Evolutionary conservation across 495 filamentous ascomycete genomes (phyloP).

Genomic region (Daldinia bambusicola): DNA sequence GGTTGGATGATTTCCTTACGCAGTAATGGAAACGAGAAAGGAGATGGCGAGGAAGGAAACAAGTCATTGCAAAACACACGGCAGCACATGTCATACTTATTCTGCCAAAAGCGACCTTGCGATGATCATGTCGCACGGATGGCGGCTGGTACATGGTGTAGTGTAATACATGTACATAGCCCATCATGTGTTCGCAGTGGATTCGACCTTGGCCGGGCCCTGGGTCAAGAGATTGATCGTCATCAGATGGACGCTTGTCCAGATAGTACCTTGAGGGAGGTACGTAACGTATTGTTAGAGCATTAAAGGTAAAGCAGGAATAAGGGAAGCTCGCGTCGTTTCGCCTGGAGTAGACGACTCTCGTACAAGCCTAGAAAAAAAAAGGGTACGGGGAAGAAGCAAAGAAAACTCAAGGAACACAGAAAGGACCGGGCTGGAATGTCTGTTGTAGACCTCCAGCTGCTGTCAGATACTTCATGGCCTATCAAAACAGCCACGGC

Average conservation of each 20-base stretch:
- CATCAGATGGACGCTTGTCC: slow-evolving; percentile 15
- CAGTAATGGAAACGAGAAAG: slow-evolving; percentile 3
- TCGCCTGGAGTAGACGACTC: not conserved
- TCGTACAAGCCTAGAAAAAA: not conserved
- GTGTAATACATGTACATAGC: too few species aligned
- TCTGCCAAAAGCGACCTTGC: not conserved
- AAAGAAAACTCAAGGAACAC: not conserved
- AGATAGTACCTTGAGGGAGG: too few species aligned
- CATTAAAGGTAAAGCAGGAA: not conserved
- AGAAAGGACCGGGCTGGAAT: too few species aligned
- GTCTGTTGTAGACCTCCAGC: not conserved
- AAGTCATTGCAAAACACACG: slow-evolving; percentile 2
- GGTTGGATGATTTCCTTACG: slow-evolving; percentile 6
- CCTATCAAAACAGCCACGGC: slow-evolving; percentile 4
- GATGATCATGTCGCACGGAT: slow-evolving; percentile 28
- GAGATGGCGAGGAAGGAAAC: slow-evolving; percentile 16
- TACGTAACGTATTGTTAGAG: not conserved
- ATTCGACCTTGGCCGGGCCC: slow-evolving; percentile 10
- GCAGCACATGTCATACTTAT: slow-evolving; percentile 31
- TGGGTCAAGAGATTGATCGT: slow-evolving; percentile 36
- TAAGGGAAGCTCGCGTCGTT: not conserved
- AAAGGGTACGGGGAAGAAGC: slow-evolving; percentile 15
- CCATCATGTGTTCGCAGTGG: slow-evolving; percentile 19
- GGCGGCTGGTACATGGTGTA: slow-evolving; percentile 9
- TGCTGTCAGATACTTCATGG: not conserved